Percentiles rank a stretch among this genome's conserved stretches.
These are phyloP conservation scores for Elongisporangium anandrum DNA, from an alignment of 352 stramenopile species.

Conservation along the genomic window DNA sequence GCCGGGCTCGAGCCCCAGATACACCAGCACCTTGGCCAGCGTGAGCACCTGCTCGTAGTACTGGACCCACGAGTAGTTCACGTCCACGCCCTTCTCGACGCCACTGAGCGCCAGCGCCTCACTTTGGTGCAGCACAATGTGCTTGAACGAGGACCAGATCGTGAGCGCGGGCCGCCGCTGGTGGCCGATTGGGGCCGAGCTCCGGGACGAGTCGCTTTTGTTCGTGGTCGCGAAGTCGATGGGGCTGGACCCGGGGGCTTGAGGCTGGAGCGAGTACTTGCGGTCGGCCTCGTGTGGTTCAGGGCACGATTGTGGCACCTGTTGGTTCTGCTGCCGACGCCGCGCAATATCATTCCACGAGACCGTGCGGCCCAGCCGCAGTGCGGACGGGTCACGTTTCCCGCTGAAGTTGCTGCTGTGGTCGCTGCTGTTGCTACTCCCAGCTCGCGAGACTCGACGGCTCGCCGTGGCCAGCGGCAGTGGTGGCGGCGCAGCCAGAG, in stretches of 20 bases:
- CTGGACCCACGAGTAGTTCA: slow-evolving; percentile 25
- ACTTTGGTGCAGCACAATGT: not conserved
- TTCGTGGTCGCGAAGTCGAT: not conserved
- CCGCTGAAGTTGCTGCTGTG: not conserved
- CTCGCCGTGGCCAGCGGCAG: not conserved
- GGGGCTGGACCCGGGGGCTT: not conserved
- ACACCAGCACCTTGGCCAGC: slow-evolving; percentile 41
- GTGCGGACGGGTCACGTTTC: not conserved
- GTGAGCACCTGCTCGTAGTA: slow-evolving; percentile 23
- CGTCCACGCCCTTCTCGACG: not conserved
- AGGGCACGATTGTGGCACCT: not conserved
- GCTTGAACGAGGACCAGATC: not conserved
- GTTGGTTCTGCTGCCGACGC: not conserved
- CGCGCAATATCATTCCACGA: not conserved
- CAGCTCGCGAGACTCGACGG: not conserved
- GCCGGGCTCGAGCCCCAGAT: slow-evolving; percentile 45
- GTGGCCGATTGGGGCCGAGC: not conserved
- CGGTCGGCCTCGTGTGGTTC: not conserved
- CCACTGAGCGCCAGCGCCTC: not conserved
- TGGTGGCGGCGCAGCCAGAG: not conserved
- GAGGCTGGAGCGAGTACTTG: not conserved
- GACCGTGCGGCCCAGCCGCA: not conserved
- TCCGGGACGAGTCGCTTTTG: not conserved
- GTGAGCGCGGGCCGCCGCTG: not conserved
- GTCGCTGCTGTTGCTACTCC: not conserved